Conservation (phyloP, 1,284 basidiomycete species). For the Irpex sp. region DNA sequence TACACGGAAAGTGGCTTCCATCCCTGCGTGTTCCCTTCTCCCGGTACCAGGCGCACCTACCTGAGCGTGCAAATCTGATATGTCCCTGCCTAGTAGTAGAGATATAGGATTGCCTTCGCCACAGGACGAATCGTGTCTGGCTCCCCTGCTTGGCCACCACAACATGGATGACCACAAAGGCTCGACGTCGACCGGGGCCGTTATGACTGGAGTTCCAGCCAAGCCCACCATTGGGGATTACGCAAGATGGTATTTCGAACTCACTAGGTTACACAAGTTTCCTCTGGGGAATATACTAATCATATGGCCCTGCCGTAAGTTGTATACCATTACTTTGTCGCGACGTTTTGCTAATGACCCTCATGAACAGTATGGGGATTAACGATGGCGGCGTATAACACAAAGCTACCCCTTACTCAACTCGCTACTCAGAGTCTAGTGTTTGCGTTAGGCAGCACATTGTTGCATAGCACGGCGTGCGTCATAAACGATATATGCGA, state of each 20-base stretch:
- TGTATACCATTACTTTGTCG: too few relatives aligned
- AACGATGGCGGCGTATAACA: conserved; percentile 1
- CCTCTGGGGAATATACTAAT: conserved; percentile 12
- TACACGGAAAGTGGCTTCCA: too few relatives aligned
- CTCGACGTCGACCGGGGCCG: too few relatives aligned
- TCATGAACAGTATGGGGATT: conserved; percentile 10
- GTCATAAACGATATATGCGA: conserved; percentile 14
- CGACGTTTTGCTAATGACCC: background rate
- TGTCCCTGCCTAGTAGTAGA: too few relatives aligned
- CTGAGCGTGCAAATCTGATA: too few relatives aligned
- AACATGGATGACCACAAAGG: too few relatives aligned
- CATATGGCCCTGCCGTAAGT: conserved; percentile 13
- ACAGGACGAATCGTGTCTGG: too few relatives aligned
- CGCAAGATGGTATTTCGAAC: conserved; percentile 1
- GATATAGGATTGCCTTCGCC: too few relatives aligned
- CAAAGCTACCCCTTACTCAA: background rate
- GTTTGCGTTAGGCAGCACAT: conserved; percentile 2
- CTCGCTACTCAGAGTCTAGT: background rate
- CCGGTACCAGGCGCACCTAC: too few relatives aligned
- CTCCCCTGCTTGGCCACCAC: too few relatives aligned
- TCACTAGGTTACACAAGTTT: conserved; percentile 11
- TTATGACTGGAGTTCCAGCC: too few relatives aligned
- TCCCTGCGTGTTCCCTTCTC: too few relatives aligned
- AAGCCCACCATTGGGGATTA: background rate
- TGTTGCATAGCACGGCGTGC: conserved; percentile 11